Conservation (phyloP, 202 grass and related monocot species). For the Zizania palustris region DNA sequence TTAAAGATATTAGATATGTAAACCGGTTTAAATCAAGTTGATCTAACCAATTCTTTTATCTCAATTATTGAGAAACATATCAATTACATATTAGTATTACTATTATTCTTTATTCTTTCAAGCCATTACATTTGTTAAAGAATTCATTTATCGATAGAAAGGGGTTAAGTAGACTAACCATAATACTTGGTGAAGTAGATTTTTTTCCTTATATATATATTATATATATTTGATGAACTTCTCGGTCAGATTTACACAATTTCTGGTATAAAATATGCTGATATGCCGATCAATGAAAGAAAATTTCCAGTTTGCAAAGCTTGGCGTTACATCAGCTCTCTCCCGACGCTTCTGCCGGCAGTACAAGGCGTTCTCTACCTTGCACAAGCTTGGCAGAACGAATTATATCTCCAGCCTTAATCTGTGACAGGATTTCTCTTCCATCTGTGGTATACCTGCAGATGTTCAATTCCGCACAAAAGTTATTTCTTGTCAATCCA, state of each 20-base stretch:
- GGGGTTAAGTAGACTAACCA: too few species aligned
- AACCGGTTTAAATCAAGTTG: too few species aligned
- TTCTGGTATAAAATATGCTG: conserved; percentile 11
- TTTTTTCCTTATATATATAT: too few species aligned
- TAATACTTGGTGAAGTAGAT: too few species aligned
- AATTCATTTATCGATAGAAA: too few species aligned
- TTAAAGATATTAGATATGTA: too few species aligned
- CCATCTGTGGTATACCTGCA: conserved; percentile 80
- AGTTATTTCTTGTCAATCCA: conserved; percentile 16
- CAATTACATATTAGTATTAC: too few species aligned
- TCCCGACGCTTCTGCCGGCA: conserved; percentile 42
- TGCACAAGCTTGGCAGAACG: conserved; percentile 79
- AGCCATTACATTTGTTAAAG: too few species aligned
- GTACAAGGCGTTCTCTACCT: conserved; percentile 75
- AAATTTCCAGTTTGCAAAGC: background rate
- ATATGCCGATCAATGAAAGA: conserved; percentile 39
- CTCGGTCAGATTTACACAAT: conserved; percentile 35
- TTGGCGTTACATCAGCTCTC: conserved; percentile 51
- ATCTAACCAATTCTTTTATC: too few species aligned
- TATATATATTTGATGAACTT: conserved; percentile 17
- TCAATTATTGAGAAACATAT: too few species aligned
- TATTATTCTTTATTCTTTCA: too few species aligned
- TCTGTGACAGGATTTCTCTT: conserved; percentile 79
- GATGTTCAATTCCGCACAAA: conserved; percentile 20
- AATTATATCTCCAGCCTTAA: conserved; percentile 89